Base-by-base conservation (phyloP, 768 basidiomycete species). In the Hemileccinum impolitum region DNA sequence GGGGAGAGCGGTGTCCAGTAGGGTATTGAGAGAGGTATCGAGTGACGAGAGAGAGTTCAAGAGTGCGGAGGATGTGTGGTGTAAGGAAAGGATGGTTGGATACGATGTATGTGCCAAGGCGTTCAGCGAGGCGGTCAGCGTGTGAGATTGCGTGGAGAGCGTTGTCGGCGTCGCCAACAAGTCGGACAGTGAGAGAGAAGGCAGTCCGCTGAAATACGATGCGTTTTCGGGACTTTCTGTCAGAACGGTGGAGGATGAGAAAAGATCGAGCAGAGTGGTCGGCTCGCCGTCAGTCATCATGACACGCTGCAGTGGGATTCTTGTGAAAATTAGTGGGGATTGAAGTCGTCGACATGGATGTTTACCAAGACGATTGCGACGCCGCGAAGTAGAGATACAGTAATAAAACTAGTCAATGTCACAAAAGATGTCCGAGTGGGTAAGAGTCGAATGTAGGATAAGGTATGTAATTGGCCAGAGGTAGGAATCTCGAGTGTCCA, bases 41-140 rank as follows among this genome's bases (percentile, higher is more conserved):
- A 97, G 78, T 5, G 86, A 82, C 1, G 79, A 75, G 52, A 97
- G 78, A 1, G 93, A 89, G 4, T 74, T 68, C 2, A 81, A 74
- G 48, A 96, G 78, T 0, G 86, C 81, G 41, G 81, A 80, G 4
- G 90, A 90, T 15, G 88, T 87, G 40, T 77, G 68, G 64, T 94
- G 92, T 11, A 94, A 77, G n/a, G 88, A 85, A 54, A 95, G 79
- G 65, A 96, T 95, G 0, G 92, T 93, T 25, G 88, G 82, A 67
- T 96, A 94, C 19, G 93, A 93, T 4, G 90, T 85, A 52, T 91
- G 87, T 47, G 93, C 94, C 13, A 97, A 78, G 36, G 88, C 87
- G 10, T 90, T 94, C 53, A 96, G 75, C 47, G 92, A 94, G 39
- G 90, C 85, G 7, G 91, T 92, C 45, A 96, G 78, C 51, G 92